phyloP scores from a whole-genome alignment of 208 protist species.

The Lotmaria passim region DNA sequence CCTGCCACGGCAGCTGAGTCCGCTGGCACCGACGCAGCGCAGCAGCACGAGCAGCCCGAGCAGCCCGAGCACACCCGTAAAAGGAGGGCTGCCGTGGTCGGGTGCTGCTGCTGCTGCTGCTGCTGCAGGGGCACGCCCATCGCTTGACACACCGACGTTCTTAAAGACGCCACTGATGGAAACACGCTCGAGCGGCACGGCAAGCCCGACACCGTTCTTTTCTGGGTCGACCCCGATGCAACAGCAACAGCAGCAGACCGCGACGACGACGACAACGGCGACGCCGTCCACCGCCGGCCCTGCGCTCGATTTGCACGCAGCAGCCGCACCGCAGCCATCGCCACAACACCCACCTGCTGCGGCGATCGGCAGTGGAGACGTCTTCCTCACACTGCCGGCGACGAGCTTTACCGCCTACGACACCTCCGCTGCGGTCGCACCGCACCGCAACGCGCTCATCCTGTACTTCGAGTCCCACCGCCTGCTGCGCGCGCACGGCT shows the following conservation, averaged over 20 bases:
- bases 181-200: neutral
- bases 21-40: neutral
- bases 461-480: constrained; percentile 55
- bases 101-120: neutral
- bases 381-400: neutral
- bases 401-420: constrained; percentile 2
- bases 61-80: constrained; percentile 2
- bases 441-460: constrained; percentile 28
- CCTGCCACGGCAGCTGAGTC: neutral
- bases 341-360: neutral
- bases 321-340: neutral
- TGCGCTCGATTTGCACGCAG: neutral
- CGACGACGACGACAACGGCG: neutral
- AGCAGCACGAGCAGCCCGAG: neutral
- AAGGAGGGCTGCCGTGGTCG: neutral
- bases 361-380: neutral
- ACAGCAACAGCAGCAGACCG: neutral
- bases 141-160: neutral
- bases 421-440: constrained; percentile 17
- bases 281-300: neutral
- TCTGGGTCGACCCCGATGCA: constrained; percentile 6
- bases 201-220: constrained; percentile 9
- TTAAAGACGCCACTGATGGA: constrained; percentile 6
- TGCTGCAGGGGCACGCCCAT: neutral
- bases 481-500: constrained; percentile 45